phyloP scores from a whole-genome alignment of 495 filamentous ascomycete species.

The Neurospora sp. region DNA sequence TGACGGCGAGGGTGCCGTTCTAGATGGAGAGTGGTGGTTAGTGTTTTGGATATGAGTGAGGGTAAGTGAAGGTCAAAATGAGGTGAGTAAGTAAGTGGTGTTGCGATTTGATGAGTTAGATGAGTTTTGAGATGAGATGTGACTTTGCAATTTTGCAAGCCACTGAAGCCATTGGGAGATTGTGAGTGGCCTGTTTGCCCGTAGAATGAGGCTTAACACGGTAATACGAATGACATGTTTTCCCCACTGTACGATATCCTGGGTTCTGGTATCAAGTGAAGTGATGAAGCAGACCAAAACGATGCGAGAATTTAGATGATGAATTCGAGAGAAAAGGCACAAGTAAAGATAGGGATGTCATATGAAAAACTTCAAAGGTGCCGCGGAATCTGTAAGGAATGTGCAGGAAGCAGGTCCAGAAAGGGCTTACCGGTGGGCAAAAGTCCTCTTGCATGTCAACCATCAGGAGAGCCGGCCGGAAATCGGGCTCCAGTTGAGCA shows the following conservation, averaged over 20 bases:
- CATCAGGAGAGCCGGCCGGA: slow-evolving; percentile 45
- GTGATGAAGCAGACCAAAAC: background rate
- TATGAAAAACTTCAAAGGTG: background rate
- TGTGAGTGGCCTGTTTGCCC: background rate
- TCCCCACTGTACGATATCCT: background rate
- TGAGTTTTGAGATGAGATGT: background rate
- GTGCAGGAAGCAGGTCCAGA: background rate
- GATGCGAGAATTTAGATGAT: background rate
- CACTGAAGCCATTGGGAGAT: background rate
- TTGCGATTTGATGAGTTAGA: background rate
- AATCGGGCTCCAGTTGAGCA: slow-evolving; percentile 2
- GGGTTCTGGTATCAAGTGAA: background rate
- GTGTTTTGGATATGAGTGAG: background rate
- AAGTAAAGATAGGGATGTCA: background rate
- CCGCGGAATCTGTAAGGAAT: background rate
- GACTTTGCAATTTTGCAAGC: background rate
- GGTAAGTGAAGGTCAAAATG: background rate
- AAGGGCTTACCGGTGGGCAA: slow-evolving; percentile 65
- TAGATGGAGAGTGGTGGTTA: slow-evolving; percentile 21
- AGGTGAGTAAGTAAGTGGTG: background rate
- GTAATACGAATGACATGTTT: background rate
- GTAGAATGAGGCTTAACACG: background rate
- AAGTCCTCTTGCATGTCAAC: slow-evolving; percentile 97
- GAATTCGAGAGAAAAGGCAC: background rate
- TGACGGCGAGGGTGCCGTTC: slow-evolving; percentile 75